These are phyloP conservation scores for Vicia sativa DNA, from an alignment of 306 rosid genomes.

Conservation along the genomic window DNA sequence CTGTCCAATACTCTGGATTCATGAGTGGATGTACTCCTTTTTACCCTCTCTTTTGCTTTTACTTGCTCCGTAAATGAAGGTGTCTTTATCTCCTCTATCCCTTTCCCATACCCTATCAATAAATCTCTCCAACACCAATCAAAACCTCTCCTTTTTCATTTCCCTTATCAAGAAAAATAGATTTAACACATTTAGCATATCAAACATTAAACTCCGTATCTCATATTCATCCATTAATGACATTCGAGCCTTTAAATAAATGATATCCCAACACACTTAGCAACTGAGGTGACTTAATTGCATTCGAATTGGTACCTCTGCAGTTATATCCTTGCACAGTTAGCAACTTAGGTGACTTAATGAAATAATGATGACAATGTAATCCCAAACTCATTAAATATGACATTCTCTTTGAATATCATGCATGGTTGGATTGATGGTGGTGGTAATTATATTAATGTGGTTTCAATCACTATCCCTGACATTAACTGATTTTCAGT, in stretches of 20 bases:
- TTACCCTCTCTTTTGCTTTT: conserved; percentile 40
- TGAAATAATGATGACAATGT: neutral
- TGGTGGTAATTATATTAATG: neutral
- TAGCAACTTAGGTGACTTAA: neutral
- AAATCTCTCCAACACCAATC: conserved; percentile 54
- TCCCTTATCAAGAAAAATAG: conserved; percentile 34
- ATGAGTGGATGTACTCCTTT: conserved; percentile 45
- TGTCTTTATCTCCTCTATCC: conserved; percentile 54
- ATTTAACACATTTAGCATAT: conserved; percentile 14
- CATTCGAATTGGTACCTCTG: too few species aligned
- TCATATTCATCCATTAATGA: too few species aligned
- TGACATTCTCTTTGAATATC: conserved; percentile 42
- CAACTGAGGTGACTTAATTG: too few species aligned
- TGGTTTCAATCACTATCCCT: conserved; percentile 34
- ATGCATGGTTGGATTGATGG: conserved; percentile 11
- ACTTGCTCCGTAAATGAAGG: conserved; percentile 56
- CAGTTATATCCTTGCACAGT: too few species aligned
- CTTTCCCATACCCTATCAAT: conserved; percentile 49
- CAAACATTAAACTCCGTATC: too few species aligned
- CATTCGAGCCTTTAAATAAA: too few species aligned
- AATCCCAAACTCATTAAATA: conserved; percentile 33
- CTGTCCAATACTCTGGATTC: conserved; percentile 32
- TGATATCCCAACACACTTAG: too few species aligned
- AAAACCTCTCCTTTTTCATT: conserved; percentile 46
- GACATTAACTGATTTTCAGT: conserved; percentile 40